These are phyloP conservation scores for Lagenidium giganteum DNA, from an alignment of 352 stramenopile species.

Conservation along the genomic window DNA sequence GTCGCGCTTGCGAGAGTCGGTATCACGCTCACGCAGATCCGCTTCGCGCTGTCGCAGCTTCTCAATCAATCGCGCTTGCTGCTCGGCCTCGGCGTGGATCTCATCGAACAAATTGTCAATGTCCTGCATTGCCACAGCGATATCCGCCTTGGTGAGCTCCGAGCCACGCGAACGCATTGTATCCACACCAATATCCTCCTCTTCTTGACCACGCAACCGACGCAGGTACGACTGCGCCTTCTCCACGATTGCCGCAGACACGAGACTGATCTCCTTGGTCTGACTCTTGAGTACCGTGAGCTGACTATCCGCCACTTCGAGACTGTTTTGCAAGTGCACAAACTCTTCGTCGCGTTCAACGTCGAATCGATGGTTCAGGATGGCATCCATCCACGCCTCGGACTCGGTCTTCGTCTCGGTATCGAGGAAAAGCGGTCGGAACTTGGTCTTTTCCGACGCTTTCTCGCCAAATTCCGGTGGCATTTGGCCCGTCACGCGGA, in stretches of 20 bases:
- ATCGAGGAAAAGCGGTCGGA: conserved; percentile 70
- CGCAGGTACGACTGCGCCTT: conserved; percentile 14
- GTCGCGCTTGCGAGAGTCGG: conserved; percentile 18
- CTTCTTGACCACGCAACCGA: conserved; percentile 15
- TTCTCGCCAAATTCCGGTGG: conserved; percentile 30
- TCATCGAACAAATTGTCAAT: conserved; percentile 58
- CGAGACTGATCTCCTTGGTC: conserved; percentile 8
- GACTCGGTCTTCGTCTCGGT: conserved; percentile 40
- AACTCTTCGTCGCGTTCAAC: conserved; percentile 41
- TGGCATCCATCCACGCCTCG: conserved; percentile 62
- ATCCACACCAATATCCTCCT: not conserved
- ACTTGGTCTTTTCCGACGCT: conserved; percentile 20
- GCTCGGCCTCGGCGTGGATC: conserved; percentile 37
- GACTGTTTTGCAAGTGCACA: conserved; percentile 21
- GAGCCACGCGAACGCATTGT: conserved; percentile 4
- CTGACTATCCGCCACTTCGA: conserved; percentile 29
- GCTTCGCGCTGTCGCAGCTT: conserved; percentile 24
- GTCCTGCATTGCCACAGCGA: conserved; percentile 27
- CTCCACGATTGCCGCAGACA: conserved; percentile 1
- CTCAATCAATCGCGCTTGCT: conserved; percentile 37
- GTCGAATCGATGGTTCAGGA: conserved; percentile 63
- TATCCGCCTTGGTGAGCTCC: conserved; percentile 17
- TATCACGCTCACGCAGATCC: conserved; percentile 12
- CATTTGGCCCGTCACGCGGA: conserved; percentile 67
- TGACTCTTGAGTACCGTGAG: conserved; percentile 13